Conservation (phyloP, 2,329 filamentous ascomycete genomes). For the Ceratocystis diversiconidia region DNA sequence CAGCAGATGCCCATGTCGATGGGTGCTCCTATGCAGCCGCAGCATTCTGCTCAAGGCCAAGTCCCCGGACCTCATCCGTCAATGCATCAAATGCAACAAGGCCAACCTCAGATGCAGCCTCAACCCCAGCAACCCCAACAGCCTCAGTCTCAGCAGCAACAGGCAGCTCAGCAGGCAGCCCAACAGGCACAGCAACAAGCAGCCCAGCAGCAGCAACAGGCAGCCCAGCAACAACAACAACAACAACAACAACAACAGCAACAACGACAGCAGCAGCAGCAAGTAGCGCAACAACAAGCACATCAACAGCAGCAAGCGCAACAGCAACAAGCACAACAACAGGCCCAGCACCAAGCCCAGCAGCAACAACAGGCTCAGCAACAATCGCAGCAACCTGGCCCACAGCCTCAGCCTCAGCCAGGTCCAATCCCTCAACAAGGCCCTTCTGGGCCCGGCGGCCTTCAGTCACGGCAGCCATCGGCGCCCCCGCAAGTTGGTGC, state of each 20-base stretch:
- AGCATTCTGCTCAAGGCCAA: conserved; percentile 19
- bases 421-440: conserved; percentile 22
- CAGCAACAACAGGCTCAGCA: conserved; percentile 24
- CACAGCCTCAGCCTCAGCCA: conserved; percentile 23
- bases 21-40: conserved; percentile 20
- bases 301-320: conserved; percentile 27
- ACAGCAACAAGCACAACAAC: conserved; percentile 27
- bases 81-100: conserved; percentile 23
- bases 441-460: conserved; percentile 1
- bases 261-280: conserved; percentile 24
- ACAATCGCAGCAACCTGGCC: conserved; percentile 3
- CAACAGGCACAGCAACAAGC: conserved; percentile 3
- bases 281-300: conserved; percentile 24
- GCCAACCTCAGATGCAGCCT: conserved; percentile 4
- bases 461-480: conserved; percentile 8
- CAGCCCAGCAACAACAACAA: conserved; percentile 22
- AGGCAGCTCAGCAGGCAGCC: conserved; percentile 1
- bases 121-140: conserved; percentile 10
- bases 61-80: conserved; percentile 26
- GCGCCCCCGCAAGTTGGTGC: conserved; percentile 14
- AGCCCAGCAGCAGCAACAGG: conserved; percentile 25
- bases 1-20: conserved; percentile 24
- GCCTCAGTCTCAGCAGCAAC: conserved; percentile 25
- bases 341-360: conserved; percentile 26
- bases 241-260: conserved; percentile 28